Conservation (phyloP, 805 yeast genomes). For the Sugiyamaella smithiae region DNA sequence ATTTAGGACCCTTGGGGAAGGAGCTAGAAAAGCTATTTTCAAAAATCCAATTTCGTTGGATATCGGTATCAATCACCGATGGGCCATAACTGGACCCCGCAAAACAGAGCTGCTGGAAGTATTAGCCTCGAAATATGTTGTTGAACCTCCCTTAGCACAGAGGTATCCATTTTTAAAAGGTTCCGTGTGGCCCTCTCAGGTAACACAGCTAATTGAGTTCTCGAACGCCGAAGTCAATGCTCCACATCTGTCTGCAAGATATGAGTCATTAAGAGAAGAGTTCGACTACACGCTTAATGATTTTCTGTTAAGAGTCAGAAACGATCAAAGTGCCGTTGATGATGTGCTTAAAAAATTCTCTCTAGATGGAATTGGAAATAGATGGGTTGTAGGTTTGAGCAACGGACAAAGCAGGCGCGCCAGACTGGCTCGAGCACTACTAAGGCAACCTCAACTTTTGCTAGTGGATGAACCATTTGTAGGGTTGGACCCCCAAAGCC, state of each 20-base stretch:
- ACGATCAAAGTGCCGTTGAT: constrained; percentile 40
- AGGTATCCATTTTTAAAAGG: constrained; percentile 51
- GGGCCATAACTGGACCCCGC: constrained; percentile 56
- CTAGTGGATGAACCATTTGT: constrained; percentile 89
- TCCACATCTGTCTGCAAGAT: constrained; percentile 84
- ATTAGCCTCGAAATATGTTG: constrained; percentile 53
- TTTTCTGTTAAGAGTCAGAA: constrained; percentile 44
- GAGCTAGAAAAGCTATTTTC: constrained; percentile 34
- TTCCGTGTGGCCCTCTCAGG: constrained; percentile 46
- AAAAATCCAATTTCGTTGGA: constrained; percentile 41
- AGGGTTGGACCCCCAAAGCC: constrained; percentile 80
- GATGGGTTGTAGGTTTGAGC: constrained; percentile 84
- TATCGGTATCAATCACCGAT: constrained; percentile 40
- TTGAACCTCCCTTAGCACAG: constrained; percentile 53
- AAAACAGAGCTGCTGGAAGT: constrained; percentile 55
- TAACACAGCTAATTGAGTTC: constrained; percentile 45
- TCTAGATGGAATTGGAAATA: constrained; percentile 53
- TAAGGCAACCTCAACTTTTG: constrained; percentile 61
- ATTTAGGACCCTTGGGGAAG: constrained; percentile 6
- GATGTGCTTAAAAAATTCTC: constrained; percentile 49
- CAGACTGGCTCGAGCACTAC: constrained; percentile 71
- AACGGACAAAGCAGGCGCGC: constrained; percentile 95
- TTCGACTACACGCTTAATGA: constrained; percentile 68
- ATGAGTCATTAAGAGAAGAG: constrained; percentile 82
- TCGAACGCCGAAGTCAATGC: constrained; percentile 43